phyloP scores from a whole-genome alignment of 495 filamentous ascomycete species.

The Xylaria scruposa region DNA sequence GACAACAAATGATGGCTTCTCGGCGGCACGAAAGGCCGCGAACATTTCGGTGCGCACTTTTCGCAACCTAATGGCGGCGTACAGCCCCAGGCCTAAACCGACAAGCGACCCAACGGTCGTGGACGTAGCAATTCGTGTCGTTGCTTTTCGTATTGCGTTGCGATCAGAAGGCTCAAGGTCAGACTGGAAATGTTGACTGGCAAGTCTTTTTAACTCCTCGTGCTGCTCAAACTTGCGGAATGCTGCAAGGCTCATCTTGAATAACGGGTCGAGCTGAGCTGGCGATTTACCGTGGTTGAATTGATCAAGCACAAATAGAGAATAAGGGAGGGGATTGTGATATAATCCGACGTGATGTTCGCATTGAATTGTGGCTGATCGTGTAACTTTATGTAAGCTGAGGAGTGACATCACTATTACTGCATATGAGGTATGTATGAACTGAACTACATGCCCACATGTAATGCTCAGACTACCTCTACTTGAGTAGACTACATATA shows the following conservation, averaged over 20 bases:
- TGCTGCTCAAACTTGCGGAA: conserved; percentile 60
- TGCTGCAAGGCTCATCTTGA: conserved; percentile 54
- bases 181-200: conserved; percentile 68
- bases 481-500: not conserved
- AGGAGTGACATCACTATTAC: conserved; percentile 19
- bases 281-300: not conserved
- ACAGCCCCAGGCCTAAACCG: conserved; percentile 65
- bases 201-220: conserved; percentile 62
- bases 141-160: conserved; percentile 61
- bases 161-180: conserved; percentile 67
- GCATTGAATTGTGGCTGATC: not conserved
- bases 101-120: conserved; percentile 64
- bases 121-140: conserved; percentile 57
- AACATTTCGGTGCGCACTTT: conserved; percentile 62
- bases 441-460: not conserved
- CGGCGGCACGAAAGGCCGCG: conserved; percentile 61
- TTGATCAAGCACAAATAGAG: not conserved
- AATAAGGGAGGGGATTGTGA: not conserved
- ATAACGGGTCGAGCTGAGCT: not conserved
- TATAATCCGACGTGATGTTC: not conserved
- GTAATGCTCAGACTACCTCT: too few species aligned
- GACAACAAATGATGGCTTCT: conserved; percentile 66
- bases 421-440: not conserved
- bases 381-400: not conserved
- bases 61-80: conserved; percentile 63